A percentile compares a stretch with the other conserved stretches of the same genome.
phyloP scores from a whole-genome alignment of 192 early-diverging fungal genomes.

The Chytriomyces sp. region DNA sequence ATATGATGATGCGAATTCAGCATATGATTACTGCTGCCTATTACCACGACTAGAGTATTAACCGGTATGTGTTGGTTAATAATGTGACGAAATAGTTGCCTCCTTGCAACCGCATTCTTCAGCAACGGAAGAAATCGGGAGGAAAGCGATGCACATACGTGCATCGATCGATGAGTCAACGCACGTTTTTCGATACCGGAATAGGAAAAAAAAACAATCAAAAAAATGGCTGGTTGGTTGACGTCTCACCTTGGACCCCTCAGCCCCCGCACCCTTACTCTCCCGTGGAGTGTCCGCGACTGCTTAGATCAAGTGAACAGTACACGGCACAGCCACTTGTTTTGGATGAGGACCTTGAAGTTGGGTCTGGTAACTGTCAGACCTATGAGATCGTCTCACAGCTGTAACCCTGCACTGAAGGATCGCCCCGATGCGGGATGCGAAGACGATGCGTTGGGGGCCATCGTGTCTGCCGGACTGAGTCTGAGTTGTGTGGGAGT shows the following conservation, averaged over 20 bases:
- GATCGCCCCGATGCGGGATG: neutral
- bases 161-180: too few relatives aligned
- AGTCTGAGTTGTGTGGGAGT: neutral
- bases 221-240: conserved; percentile 1
- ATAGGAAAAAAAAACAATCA: neutral
- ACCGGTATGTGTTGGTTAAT: too few relatives aligned
- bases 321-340: neutral
- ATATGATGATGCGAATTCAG: too few relatives aligned
- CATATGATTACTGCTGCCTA: too few relatives aligned
- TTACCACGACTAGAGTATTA: too few relatives aligned
- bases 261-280: neutral
- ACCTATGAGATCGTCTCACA: neutral
- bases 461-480: neutral
- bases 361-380: neutral
- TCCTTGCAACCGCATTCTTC: too few relatives aligned
- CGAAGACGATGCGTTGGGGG: neutral
- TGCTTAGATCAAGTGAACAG: neutral
- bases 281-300: neutral
- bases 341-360: neutral
- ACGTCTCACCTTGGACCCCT: neutral
- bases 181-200: neutral
- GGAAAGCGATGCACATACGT: too few relatives aligned
- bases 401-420: neutral
- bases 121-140: too few relatives aligned
- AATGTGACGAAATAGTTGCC: too few relatives aligned